phyloP scores from a whole-genome alignment of 257 asterid species.

The Oldenlandia corymbosa region DNA sequence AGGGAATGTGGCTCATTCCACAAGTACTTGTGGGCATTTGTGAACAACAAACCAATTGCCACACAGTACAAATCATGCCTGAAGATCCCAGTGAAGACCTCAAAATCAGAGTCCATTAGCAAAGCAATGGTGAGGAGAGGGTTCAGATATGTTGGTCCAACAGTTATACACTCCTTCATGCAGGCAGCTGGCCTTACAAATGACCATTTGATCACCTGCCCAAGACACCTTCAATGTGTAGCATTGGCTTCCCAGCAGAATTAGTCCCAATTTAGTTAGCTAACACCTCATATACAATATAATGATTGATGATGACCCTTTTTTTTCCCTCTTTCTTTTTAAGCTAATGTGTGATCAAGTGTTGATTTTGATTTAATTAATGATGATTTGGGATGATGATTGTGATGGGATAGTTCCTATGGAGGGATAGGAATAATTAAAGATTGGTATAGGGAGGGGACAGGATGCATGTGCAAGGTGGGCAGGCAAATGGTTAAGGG shows the following conservation, averaged over 20 bases:
- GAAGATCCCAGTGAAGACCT: slow-evolving; percentile 79
- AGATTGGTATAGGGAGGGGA: slow-evolving; percentile 17
- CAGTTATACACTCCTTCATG: slow-evolving; percentile 78
- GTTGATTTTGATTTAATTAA: slow-evolving; percentile 11
- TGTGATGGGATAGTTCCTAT: slow-evolving; percentile 8
- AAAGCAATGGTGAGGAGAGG: slow-evolving; percentile 83
- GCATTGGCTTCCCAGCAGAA: slow-evolving; percentile 17
- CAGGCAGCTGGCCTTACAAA: slow-evolving; percentile 86
- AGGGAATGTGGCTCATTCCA: slow-evolving; percentile 49
- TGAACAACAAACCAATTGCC: slow-evolving; percentile 52
- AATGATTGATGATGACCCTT: slow-evolving; percentile 2
- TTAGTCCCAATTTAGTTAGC: slow-evolving; percentile 7
- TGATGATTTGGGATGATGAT: slow-evolving; percentile 17
- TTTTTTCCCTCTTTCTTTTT: neutral
- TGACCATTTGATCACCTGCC: slow-evolving; percentile 72
- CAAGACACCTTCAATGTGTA: slow-evolving; percentile 41
- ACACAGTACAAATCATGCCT: slow-evolving; percentile 56
- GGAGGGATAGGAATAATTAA: slow-evolving; percentile 13
- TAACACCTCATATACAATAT: slow-evolving; percentile 20
- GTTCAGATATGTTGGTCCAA: slow-evolving; percentile 70
- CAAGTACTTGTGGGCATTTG: slow-evolving; percentile 71
- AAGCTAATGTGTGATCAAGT: too few relatives aligned
- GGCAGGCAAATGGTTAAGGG: slow-evolving; percentile 23
- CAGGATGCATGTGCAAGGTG: slow-evolving; percentile 40
- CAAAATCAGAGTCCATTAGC: slow-evolving; percentile 80